phyloP scores from a whole-genome alignment of 1,139 yeast species.

The Candida dubliniensis region DNA sequence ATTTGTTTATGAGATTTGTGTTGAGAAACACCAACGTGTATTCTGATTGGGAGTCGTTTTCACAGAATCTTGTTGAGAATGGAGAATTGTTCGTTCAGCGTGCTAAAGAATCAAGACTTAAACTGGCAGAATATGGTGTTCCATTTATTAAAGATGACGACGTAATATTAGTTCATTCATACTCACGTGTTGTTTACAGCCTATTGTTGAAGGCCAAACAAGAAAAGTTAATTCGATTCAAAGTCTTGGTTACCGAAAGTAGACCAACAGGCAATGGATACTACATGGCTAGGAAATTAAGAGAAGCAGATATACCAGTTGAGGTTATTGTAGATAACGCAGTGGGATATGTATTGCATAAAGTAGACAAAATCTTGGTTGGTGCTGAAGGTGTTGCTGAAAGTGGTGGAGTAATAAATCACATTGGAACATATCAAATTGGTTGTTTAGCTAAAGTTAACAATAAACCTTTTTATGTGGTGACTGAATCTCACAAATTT shows the following conservation, averaged over 20 bases:
- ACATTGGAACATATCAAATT: conserved; percentile 92
- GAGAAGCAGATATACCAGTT: conserved; percentile 84
- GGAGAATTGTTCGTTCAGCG: conserved; percentile 90
- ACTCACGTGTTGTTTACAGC: conserved; percentile 85
- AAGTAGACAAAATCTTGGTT: conserved; percentile 87
- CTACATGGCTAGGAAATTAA: conserved; percentile 67
- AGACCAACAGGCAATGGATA: conserved; percentile 83
- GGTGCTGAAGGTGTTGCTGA: conserved; percentile 99
- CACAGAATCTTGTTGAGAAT: conserved; percentile 83
- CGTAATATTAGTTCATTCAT: conserved; percentile 84
- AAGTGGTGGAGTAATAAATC: conserved; percentile 96
- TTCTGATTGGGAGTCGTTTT: conserved; percentile 96
- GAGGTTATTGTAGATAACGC: conserved; percentile 90
- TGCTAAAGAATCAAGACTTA: conserved; percentile 86
- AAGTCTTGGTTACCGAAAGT: conserved; percentile 91
- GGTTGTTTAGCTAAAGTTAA: conserved; percentile 91
- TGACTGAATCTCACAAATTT: conserved; percentile 93
- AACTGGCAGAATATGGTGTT: conserved; percentile 84
- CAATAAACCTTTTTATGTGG: conserved; percentile 91
- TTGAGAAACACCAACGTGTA: conserved; percentile 84
- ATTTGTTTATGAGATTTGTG: conserved; percentile 90
- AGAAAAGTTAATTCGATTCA: conserved; percentile 70
- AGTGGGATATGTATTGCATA: conserved; percentile 89
- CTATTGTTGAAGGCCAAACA: conserved; percentile 73
- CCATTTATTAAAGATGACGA: conserved; percentile 94